These are phyloP conservation scores for Nemania abortiva DNA, from an alignment of 2,329 filamentous ascomycete species.

Conservation along the genomic window DNA sequence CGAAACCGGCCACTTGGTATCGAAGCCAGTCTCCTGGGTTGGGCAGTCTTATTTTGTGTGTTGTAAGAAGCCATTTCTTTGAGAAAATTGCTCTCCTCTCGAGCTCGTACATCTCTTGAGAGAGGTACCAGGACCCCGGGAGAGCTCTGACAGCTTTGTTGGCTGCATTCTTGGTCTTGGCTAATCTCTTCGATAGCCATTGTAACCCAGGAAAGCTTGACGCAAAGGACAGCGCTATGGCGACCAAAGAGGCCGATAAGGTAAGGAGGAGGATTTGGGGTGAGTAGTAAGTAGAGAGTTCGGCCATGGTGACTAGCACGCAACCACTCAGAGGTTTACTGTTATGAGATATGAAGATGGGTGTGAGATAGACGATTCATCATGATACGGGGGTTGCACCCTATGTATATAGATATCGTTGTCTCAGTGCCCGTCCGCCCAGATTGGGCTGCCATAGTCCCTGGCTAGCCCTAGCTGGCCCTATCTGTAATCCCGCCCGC, in stretches of 20 bases:
- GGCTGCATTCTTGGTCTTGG: constrained; percentile 21
- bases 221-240: constrained; percentile 31
- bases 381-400: not conserved
- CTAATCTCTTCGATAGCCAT: constrained; percentile 22
- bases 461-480: constrained; percentile 16
- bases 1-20: constrained; percentile 38
- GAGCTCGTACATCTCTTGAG: constrained; percentile 66
- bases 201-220: constrained; percentile 23
- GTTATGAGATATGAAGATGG: constrained; percentile 2
- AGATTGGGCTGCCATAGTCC: constrained; percentile 17
- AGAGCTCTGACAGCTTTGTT: constrained; percentile 47
- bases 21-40: constrained; percentile 40
- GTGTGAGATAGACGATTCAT: not conserved
- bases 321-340: not conserved
- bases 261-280: constrained; percentile 35
- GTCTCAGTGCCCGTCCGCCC: not conserved
- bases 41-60: constrained; percentile 53
- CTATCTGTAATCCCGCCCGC: not conserved
- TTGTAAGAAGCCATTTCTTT: constrained; percentile 67
- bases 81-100: constrained; percentile 70
- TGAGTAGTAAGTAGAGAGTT: constrained; percentile 36
- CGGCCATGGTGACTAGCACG: constrained; percentile 31
- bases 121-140: constrained; percentile 65
- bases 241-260: constrained; percentile 35
- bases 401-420: constrained; percentile 28